phyloP scores from a whole-genome alignment of 139 green algal genomes.

The Picochlorum sp. region DNA sequence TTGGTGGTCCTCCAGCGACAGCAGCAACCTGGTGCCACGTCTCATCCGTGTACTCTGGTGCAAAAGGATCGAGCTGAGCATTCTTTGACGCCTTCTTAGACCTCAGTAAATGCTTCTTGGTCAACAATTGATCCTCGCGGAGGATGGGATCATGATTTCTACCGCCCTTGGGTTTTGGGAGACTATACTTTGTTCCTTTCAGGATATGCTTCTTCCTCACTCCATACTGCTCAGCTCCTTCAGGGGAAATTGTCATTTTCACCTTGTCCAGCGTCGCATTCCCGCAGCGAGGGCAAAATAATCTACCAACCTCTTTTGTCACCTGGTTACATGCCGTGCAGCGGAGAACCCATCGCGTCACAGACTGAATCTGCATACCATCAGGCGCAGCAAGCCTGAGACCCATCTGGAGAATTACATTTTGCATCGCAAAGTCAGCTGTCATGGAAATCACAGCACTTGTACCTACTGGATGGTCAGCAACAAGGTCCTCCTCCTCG shows the following conservation, averaged over 20 bases:
- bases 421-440: slow-evolving; percentile 96
- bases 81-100: slow-evolving; percentile 18
- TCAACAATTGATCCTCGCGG: slow-evolving; percentile 78
- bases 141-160: slow-evolving; percentile 61
- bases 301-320: slow-evolving; percentile 38
- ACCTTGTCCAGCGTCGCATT: slow-evolving; percentile 82
- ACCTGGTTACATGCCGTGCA: slow-evolving; percentile 72
- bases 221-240: slow-evolving; percentile 72
- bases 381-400: slow-evolving; percentile 65
- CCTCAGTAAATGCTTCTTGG: slow-evolving; percentile 37
- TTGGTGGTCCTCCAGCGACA: slow-evolving; percentile 3
- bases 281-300: slow-evolving; percentile 92
- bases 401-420: slow-evolving; percentile 89
- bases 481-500: background rate
- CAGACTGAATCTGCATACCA: slow-evolving; percentile 59
- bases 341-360: slow-evolving; percentile 67
- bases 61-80: slow-evolving; percentile 62
- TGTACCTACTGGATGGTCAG: background rate
- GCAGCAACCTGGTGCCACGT: slow-evolving; percentile 51
- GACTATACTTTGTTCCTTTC: slow-evolving; percentile 71
- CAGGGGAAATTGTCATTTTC: slow-evolving; percentile 54
- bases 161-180: slow-evolving; percentile 83
- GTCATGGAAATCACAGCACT: slow-evolving; percentile 66
- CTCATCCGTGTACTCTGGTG: slow-evolving; percentile 55
- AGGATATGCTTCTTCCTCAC: slow-evolving; percentile 70